Conservation (phyloP, 139 green algal species). For the Volvox reticuliferus region DNA sequence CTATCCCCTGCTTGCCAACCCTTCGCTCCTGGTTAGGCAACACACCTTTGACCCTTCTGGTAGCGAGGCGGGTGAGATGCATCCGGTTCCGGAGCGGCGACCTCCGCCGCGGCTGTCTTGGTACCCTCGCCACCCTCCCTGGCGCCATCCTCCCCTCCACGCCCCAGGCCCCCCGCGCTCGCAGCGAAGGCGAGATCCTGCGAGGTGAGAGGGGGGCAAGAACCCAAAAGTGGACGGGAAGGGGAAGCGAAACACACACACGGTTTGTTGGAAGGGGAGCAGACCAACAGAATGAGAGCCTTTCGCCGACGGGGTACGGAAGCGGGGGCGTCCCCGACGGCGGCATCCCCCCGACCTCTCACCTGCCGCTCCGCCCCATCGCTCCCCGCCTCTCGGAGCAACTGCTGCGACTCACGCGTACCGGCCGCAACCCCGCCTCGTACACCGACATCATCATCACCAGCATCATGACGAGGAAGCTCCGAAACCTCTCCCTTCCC, state of each 20-base stretch:
- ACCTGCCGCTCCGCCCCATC: conserved; percentile 9
- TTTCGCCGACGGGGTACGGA: too few species aligned
- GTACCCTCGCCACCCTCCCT: too few species aligned
- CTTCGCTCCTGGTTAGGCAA: neutral
- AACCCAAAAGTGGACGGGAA: neutral
- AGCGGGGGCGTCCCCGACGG: too few species aligned
- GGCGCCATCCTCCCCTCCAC: neutral
- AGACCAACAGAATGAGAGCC: neutral
- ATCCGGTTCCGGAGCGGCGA: neutral
- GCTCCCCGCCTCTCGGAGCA: neutral
- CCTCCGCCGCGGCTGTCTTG: neutral
- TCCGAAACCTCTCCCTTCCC: neutral
- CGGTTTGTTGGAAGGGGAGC: neutral
- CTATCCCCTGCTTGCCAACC: too few species aligned
- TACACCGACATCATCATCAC: neutral
- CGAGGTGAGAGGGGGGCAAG: neutral
- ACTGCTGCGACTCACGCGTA: neutral
- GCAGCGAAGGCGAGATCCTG: neutral
- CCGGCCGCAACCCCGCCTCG: too few species aligned
- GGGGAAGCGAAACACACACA: neutral
- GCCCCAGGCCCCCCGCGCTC: neutral
- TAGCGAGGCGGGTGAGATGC: conserved; percentile 13
- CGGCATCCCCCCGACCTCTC: neutral
- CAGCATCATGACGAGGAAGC: neutral
- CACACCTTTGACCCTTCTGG: conserved; percentile 23